phyloP scores from a whole-genome alignment of 73 alveolate genomes.

The Uronychia binucleata region DNA sequence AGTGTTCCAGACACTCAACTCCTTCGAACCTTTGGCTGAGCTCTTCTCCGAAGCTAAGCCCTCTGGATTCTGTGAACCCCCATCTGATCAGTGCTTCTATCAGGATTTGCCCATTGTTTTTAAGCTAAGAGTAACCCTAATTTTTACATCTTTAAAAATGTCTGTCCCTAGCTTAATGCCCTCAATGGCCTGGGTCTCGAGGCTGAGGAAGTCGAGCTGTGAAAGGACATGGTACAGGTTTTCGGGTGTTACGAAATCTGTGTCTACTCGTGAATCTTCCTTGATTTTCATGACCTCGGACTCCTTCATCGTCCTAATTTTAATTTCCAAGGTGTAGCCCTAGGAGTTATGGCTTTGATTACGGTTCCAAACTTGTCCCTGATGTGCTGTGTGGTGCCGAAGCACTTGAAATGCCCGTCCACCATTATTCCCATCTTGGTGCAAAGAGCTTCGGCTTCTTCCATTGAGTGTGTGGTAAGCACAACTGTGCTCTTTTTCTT shows the following conservation, averaged over 20 bases:
- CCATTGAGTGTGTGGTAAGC: conserved; percentile 91
- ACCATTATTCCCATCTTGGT: conserved; percentile 89
- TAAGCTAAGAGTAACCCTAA: background rate
- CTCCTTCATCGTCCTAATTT: conserved; percentile 52
- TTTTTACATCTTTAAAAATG: background rate
- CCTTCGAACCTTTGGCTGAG: conserved; percentile 19
- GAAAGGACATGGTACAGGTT: background rate
- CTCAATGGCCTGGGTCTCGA: background rate
- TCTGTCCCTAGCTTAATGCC: background rate
- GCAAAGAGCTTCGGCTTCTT: conserved; percentile 91
- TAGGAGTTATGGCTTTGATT: background rate
- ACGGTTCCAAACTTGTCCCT: conserved; percentile 86
- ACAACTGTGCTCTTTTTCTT: conserved; percentile 87
- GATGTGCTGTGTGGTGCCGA: conserved; percentile 83
- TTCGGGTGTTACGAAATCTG: background rate
- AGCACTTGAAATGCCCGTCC: conserved; percentile 81
- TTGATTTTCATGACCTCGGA: conserved; percentile 12
- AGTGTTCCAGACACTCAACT: conserved; percentile 63
- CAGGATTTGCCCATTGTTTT: background rate
- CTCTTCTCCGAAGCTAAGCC: conserved; percentile 3
- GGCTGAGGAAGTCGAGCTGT: background rate
- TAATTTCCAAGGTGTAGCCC: conserved; percentile 84
- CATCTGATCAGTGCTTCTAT: conserved; percentile 34
- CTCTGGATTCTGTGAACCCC: conserved; percentile 42
- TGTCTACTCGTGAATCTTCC: background rate